Conservation (phyloP, 2,329 filamentous ascomycete genomes). For the Sporothrix pseudoabietina region DNA sequence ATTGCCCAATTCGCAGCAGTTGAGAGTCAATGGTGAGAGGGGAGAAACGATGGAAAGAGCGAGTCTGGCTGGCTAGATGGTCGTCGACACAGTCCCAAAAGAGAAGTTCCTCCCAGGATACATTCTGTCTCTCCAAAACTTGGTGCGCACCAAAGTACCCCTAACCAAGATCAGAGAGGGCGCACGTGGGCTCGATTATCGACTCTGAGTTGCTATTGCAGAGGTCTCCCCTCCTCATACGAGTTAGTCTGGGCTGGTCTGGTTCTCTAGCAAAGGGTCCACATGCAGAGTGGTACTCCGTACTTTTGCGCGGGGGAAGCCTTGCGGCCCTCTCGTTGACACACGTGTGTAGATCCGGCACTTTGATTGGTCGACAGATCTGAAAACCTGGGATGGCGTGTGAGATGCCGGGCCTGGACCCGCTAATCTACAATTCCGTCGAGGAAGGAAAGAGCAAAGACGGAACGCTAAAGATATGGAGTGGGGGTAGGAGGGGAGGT, state of each 20-base stretch:
- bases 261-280: neutral
- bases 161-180: too few relatives aligned
- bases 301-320: slow-evolving; percentile 9
- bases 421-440: slow-evolving; percentile 21
- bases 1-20: neutral
- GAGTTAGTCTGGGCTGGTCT: neutral
- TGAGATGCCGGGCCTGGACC: slow-evolving; percentile 20
- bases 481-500: neutral
- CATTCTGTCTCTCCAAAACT: neutral
- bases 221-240: neutral
- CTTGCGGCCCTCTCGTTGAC: slow-evolving; percentile 29
- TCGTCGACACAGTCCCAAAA: neutral
- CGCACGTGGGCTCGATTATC: slow-evolving; percentile 13
- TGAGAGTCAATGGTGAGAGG: neutral
- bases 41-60: neutral
- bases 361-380: slow-evolving; percentile 28
- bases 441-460: slow-evolving; percentile 1
- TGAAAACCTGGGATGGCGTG: neutral
- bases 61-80: neutral
- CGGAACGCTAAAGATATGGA: neutral
- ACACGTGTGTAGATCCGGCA: slow-evolving; percentile 32
- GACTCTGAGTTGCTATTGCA: slow-evolving; percentile 10
- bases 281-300: neutral
- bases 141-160: neutral
- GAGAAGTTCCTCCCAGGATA: neutral